phyloP scores from a whole-genome alignment of 345 rosid genomes.

The Heritiera fomes region DNA sequence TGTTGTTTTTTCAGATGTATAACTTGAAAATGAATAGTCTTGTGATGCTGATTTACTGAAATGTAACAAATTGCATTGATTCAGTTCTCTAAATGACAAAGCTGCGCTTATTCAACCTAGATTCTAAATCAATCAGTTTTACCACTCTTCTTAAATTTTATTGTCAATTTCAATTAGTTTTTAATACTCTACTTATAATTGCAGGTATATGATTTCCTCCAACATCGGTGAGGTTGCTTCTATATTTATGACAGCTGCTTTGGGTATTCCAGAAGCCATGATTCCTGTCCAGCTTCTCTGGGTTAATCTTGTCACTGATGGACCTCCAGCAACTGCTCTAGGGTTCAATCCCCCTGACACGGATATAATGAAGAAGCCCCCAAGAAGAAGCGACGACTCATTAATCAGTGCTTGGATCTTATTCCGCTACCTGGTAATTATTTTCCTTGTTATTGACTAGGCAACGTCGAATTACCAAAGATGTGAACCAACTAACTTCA shows the following conservation, averaged over 20 bases:
- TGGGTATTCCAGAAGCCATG: slow-evolving; percentile 99
- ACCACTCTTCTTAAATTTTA: background rate
- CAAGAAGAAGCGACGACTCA: slow-evolving; percentile 88
- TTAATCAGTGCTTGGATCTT: slow-evolving; percentile 92
- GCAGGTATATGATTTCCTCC: slow-evolving; percentile 98
- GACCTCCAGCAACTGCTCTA: slow-evolving; percentile 97
- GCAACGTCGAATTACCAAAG: background rate
- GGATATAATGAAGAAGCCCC: slow-evolving; percentile 93
- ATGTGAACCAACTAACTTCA: background rate
- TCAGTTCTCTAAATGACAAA: background rate
- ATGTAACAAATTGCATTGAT: background rate
- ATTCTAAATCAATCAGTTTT: background rate
- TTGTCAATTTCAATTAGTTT: too few species aligned
- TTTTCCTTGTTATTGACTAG: background rate
- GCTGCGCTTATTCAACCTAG: background rate
- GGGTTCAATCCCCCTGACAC: slow-evolving; percentile 98
- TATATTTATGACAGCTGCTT: slow-evolving; percentile 90
- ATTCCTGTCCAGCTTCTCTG: slow-evolving; percentile 99
- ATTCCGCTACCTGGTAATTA: slow-evolving; percentile 86
- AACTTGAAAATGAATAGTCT: background rate
- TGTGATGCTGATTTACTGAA: background rate
- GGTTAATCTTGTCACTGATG: slow-evolving; percentile 98
- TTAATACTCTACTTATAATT: background rate
- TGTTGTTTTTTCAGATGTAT: background rate
- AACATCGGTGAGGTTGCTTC: slow-evolving; percentile 98